Percentiles rank a stretch among this genome's conserved stretches.
These are phyloP conservation scores for Aspergillus asperescens DNA, from an alignment of 495 filamentous ascomycete genomes.

Conservation along the genomic window DNA sequence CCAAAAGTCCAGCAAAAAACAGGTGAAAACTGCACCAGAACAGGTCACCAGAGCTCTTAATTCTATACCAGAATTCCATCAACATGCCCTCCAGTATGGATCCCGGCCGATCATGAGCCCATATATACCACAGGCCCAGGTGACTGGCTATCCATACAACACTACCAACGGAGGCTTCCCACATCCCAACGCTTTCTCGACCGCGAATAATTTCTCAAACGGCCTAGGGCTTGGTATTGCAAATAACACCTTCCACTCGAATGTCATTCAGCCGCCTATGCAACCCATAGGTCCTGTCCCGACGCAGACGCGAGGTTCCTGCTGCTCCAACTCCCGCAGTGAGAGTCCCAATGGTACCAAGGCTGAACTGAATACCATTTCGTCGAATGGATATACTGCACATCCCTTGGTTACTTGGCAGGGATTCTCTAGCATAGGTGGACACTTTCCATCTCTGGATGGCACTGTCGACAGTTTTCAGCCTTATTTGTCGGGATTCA, in stretches of 20 bases:
- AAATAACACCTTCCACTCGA: conserved; percentile 28
- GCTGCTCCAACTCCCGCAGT: conserved; percentile 26
- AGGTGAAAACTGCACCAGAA: conserved; percentile 24
- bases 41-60: conserved; percentile 28
- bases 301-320: conserved; percentile 24
- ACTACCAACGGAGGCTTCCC: background rate
- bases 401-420: background rate
- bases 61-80: conserved; percentile 17
- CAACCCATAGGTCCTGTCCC: background rate
- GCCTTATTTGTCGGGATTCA: background rate
- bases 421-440: background rate
- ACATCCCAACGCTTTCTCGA: background rate
- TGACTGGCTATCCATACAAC: background rate
- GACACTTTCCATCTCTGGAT: conserved; percentile 1
- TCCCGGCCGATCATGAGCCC: conserved; percentile 8
- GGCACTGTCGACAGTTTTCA: background rate
- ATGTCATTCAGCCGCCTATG: conserved; percentile 17
- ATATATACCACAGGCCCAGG: conserved; percentile 7
- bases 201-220: background rate
- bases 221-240: background rate
- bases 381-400: background rate
- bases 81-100: conserved; percentile 19
- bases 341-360: background rate
- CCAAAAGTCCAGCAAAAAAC: conserved; percentile 26
- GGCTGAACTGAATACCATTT: background rate